Evolutionary conservation across 306 rosid species (phyloP), one percentile per base, ranked within the genome.

Genomic region (Pterocarpus santalinus): DNA sequence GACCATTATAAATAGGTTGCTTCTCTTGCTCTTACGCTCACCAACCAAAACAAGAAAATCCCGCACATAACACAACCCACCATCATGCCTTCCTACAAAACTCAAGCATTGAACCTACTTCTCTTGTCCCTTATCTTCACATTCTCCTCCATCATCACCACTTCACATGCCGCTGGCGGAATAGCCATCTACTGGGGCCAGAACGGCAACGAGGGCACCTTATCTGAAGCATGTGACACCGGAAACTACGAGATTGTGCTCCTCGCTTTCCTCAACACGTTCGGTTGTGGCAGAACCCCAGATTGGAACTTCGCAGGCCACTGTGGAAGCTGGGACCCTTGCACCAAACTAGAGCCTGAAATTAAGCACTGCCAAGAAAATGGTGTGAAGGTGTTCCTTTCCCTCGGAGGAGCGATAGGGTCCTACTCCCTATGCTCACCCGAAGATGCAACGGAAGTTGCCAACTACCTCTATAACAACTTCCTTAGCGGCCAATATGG

Each of bases 181-280:
- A 51, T 13, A 2, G 78, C 73, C 58, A 73, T 83, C 3, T 87
- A 90, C 32, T 85, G 90, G 88, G 91, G 91, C 47, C 86, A 87
- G 72, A 69, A 65, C 7, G 1, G 3, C 0, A 3, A 1, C 0
- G 89, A 87, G 51, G 87, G 89, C 12, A 84, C 88, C 47, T 71
- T 90, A 10, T 4, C 52, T 0, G 68, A 58, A 9, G 70, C 90
- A 14, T 90, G 94, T 39, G 80, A 84, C 69, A 77, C 90, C 0
- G 82, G 86, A 30, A 84, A 43, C 61, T 88, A 84, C 44, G 36
- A 47, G 2, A 71, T 62, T 32, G 84, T 90, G 5, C 82, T 68
- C 71, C 15, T 90, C 51, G 84, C 84, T 17, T 77, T 70, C 49
- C 90, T 86, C 62, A 17, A 66, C 69, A 66, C 53, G 1, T 86